Evolutionary conservation across 1,284 basidiomycete species (phyloP), one percentile per base, ranked within the genome.

Genomic region (Hymenochaete sp.): DNA sequence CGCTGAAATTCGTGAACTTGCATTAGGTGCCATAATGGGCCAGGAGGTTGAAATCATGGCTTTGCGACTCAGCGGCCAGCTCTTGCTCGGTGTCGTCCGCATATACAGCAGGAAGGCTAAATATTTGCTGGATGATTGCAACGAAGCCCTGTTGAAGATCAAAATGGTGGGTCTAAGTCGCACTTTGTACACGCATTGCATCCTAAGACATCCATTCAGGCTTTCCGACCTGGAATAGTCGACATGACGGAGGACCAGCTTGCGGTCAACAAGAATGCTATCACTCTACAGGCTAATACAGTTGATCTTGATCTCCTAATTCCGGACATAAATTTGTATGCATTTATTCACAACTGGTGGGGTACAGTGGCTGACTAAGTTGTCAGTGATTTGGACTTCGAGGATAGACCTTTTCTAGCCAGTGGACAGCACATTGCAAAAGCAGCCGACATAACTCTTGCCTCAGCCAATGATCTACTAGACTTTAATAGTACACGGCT

Each of bases 31-130:
- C 10, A 95, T 93, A 59, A 82, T 92, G 73, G 84, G 80, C 19
- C 84, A 92, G 62, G 88, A 93, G 57, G 75, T 87, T 48, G 84
- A 87, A 59, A 65, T 87, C 35, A 93, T 97, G 80, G 92, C 93
- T 1, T 80, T 98, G 18, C 84, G 95, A 47, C 70, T 98, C 14
- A 96, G 91, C 29, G 95, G 95, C 6, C 95, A 98, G 58, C 74
- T 98, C 38, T 75, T 98, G 49, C 78, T 98, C 31, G 95, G 95
- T 57, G 93, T 98, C 45, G 92, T 93, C 41, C 79, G 96, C 49
- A 98, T 98, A 59, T 98, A 98, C 66, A 93, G 92, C 57, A 77
- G 95, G 40, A 97, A 98, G 64, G 91, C 93, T 18, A 96, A 97
- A 60, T 98, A 98, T 66, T 75, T 98, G 2, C 70, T 97, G 54